Base-by-base conservation (phyloP, 148 eudicot species). In the Rhododendron williamsianum region DNA sequence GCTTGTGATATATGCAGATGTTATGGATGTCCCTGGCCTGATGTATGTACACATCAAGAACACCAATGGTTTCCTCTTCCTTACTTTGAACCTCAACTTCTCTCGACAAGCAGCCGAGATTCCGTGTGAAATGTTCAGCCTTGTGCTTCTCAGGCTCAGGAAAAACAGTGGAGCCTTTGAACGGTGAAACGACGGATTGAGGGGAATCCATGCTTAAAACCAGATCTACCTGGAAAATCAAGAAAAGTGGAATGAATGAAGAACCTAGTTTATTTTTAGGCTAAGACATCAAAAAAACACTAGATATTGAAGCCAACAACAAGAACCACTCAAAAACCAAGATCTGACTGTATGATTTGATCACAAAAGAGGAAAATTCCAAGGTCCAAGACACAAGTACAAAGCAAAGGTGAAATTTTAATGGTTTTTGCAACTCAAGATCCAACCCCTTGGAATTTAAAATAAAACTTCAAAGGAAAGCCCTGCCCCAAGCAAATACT, bases 11-110 rank as follows among this genome's bases (percentile, higher is more conserved):
- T 81, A 95, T 95, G 87, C 98, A 96, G 79, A 96, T 94, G 92
- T 96, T 96, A 79, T 93, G 98, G 86, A 96, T 94, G 85, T 94
- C 94, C 76, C 96, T 90, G n/a, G 98, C 98, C 76, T 96, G 96
- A 87, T 96, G 96, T 76, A 96, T 89, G 85, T 89, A 90, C 21
- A 96, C 96, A 86, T 94, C 94, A 56, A 96, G 91, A 83, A 89
- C 87, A 36, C 98, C 98, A 15, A 92, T 80, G 65, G 78, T 80
- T 48, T 87, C 84, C 74, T 91, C 91, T 72, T 27, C 38, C 82
- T 80, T 80, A 15, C 38, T 48, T 41, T 71, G 38, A 71, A 71
- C 76, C 76, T 71, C 76, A 71, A 5, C 76, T 4, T 71, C 76
- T 10, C 38, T 30, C 38, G 41, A 71, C 41, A 78, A 78, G 56